phyloP scores from a whole-genome alignment of 2,329 filamentous ascomycete species.

The Trichoderma sp. region DNA sequence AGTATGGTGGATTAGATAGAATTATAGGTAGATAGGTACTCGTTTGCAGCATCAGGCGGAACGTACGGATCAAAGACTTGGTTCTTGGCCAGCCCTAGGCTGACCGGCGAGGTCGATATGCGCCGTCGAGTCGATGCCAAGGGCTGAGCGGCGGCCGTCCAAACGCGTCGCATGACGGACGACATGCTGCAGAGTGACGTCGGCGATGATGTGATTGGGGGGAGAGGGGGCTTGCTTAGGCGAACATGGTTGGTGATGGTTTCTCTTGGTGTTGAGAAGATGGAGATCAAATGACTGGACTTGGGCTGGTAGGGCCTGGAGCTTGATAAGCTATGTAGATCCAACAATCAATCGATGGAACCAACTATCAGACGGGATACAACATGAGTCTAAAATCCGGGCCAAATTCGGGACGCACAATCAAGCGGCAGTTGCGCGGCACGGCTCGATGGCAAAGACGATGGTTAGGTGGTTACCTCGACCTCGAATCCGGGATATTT shows the following conservation, averaged over 20 bases:
- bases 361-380: not conserved
- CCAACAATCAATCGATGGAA: not conserved
- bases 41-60: not conserved
- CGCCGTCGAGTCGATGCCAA: not conserved
- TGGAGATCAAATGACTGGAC: not conserved
- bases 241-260: not conserved
- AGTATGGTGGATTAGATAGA: too few relatives aligned
- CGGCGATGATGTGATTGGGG: not conserved
- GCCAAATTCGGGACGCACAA: not conserved
- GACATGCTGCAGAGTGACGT: not conserved
- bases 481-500: too few relatives aligned
- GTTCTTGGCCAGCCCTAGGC: not conserved
- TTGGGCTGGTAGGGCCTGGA: not conserved
- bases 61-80: not conserved
- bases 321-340: not conserved
- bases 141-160: not conserved
- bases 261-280: not conserved
- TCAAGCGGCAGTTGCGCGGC: too few relatives aligned
- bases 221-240: not conserved
- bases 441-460: too few relatives aligned
- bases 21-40: not conserved
- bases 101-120: constrained; percentile 37
- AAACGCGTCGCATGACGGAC: not conserved
- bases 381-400: too few relatives aligned
- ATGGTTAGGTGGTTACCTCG: too few relatives aligned